A percentile compares a stretch with the other conserved stretches of the same genome.
Evolutionary conservation across 2,329 filamentous ascomycete species (phyloP).

Genomic region (Colletotrichum liriopes): DNA sequence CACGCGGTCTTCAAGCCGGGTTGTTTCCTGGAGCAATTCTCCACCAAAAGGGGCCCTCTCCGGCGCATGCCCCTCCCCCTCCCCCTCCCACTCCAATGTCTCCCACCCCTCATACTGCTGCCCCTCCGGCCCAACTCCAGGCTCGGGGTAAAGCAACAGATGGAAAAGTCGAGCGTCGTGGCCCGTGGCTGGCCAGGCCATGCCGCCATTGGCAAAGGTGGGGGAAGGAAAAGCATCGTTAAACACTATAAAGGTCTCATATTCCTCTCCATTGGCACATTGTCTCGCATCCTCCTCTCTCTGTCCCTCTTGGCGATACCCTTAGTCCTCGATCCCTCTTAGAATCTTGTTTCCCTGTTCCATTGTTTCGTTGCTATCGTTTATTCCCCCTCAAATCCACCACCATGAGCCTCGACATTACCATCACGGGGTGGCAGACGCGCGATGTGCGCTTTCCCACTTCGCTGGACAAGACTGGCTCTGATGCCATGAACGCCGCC

Average conservation of each 20-base stretch:
- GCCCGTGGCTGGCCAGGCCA: slow-evolving; percentile 20
- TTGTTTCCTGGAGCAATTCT: slow-evolving; percentile 27
- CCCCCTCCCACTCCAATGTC: slow-evolving; percentile 20
- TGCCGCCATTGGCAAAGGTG: slow-evolving; percentile 15
- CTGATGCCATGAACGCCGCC: slow-evolving; percentile 96
- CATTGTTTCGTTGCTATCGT: neutral
- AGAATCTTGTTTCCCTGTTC: neutral
- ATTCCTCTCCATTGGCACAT: neutral
- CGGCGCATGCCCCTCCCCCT: slow-evolving; percentile 43
- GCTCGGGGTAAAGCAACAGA: slow-evolving; percentile 30
- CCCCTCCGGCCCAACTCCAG: slow-evolving; percentile 33
- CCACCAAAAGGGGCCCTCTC: slow-evolving; percentile 37
- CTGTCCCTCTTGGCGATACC: neutral
- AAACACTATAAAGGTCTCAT: slow-evolving; percentile 34
- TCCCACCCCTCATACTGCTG: slow-evolving; percentile 18
- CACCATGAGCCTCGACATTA: slow-evolving; percentile 69
- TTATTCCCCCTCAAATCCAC: neutral
- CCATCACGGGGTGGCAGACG: slow-evolving; percentile 80
- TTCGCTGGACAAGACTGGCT: slow-evolving; percentile 96
- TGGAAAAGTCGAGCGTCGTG: slow-evolving; percentile 26
- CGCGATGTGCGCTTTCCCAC: slow-evolving; percentile 87
- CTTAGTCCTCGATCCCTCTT: slow-evolving; percentile 1
- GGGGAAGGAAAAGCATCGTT: slow-evolving; percentile 17
- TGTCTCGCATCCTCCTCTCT: neutral
- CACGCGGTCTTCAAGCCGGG: slow-evolving; percentile 32